These are phyloP conservation scores for Rickenella mellea DNA, from an alignment of 768 basidiomycete genomes.

Conservation along the genomic window DNA sequence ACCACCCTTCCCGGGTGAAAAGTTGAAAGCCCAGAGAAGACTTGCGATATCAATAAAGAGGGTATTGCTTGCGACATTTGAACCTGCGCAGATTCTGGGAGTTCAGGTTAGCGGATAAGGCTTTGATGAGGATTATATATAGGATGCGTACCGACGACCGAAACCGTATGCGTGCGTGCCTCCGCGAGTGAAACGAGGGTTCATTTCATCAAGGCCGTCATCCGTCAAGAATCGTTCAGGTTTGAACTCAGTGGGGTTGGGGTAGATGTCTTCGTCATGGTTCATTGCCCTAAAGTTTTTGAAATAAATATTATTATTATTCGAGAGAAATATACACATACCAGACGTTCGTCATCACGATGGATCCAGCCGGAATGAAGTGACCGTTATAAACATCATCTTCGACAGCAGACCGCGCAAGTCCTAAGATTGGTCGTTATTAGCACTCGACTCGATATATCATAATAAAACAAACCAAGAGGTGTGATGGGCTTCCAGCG, in stretches of 20 bases:
- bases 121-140: too few relatives aligned
- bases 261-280: slow-evolving; percentile 13
- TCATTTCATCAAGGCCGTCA: slow-evolving; percentile 11
- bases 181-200: slow-evolving; percentile 6
- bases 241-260: slow-evolving; percentile 9
- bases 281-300: slow-evolving; percentile 12
- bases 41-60: too few relatives aligned
- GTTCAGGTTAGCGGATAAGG: too few relatives aligned
- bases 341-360: slow-evolving; percentile 11
- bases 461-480: too few relatives aligned
- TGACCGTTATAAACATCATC: slow-evolving; percentile 11
- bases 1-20: too few relatives aligned
- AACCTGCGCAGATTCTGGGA: too few relatives aligned
- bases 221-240: slow-evolving; percentile 10
- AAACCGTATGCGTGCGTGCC: slow-evolving; percentile 15
- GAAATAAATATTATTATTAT: too few relatives aligned
- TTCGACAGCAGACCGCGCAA: slow-evolving; percentile 9
- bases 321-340: background rate
- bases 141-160: slow-evolving; percentile 18
- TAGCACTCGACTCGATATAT: too few relatives aligned
- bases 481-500: background rate
- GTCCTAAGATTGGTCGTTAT: too few relatives aligned
- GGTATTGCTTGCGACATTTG: too few relatives aligned
- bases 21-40: too few relatives aligned
- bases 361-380: slow-evolving; percentile 14